phyloP scores from a whole-genome alignment of 495 filamentous ascomycete species.

The Hypoxylon rickii region DNA sequence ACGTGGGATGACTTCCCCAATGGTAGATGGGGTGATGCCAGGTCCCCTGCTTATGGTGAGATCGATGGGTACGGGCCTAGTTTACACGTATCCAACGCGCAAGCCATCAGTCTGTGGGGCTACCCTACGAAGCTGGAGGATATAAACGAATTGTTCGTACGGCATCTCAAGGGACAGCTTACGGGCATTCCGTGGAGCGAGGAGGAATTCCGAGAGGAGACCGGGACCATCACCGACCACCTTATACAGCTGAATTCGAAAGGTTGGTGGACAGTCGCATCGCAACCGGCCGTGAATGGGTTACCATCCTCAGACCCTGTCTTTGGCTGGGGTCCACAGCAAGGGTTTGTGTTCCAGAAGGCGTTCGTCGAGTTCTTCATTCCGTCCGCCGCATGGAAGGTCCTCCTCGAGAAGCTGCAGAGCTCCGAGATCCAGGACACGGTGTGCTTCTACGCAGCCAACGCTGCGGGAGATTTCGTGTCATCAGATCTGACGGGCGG shows the following conservation, averaged over 20 bases:
- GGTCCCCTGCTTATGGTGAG: conserved; percentile 88
- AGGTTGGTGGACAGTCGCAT: conserved; percentile 95
- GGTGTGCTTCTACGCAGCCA: conserved; percentile 85
- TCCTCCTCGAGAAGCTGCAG: conserved; percentile 64
- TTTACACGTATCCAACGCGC: conserved; percentile 76
- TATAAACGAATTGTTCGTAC: conserved; percentile 77
- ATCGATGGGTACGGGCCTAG: conserved; percentile 95
- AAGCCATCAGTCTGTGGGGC: conserved; percentile 84
- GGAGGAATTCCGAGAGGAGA: conserved; percentile 84
- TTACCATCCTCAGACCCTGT: conserved; percentile 72
- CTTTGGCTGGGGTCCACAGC: conserved; percentile 92
- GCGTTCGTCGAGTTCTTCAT: conserved; percentile 97
- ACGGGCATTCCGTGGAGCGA: conserved; percentile 90
- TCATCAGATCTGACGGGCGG: conserved; percentile 58
- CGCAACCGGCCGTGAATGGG: conserved; percentile 93
- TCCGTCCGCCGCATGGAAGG: conserved; percentile 68
- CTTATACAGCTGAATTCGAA: conserved; percentile 76
- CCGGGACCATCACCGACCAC: conserved; percentile 71
- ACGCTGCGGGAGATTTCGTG: conserved; percentile 70
- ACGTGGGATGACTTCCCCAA: conserved; percentile 99
- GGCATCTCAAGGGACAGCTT: conserved; percentile 76
- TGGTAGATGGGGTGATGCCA: conserved; percentile 92
- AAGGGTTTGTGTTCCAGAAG: conserved; percentile 97
- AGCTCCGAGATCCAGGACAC: conserved; percentile 59
- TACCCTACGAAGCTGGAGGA: conserved; percentile 68